Evolutionary conservation across 1,284 basidiomycete genomes (phyloP), one percentile per base, ranked within the genome.

Genomic region (Nidula niveotomentosa): DNA sequence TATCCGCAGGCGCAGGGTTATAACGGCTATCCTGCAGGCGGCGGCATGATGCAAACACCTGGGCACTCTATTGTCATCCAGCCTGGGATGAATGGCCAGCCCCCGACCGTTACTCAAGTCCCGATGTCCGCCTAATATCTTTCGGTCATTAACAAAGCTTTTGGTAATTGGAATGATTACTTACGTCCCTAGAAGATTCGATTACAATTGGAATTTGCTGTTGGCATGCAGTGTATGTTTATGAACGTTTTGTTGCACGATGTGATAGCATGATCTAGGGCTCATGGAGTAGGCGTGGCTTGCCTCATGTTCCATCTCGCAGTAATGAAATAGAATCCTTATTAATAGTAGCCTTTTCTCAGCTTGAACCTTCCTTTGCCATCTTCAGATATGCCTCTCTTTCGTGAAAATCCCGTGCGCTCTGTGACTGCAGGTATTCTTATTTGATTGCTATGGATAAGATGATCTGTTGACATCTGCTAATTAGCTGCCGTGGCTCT

Each of bases 41-140:
- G 61, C 49, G 58, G 69, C 66, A 55, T 67, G 55, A 77, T 78
- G 59, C 79, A 81, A 56, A 69, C 72, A 53, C 81, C 83, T 53
- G 87, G 88, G 13, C 80, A 84, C 61, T 82, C 86, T n/a, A 74
- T 89, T 58, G 73, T 90, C 52, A 84, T 91, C 57, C 87, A 88
- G 60, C 88, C 85, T 44, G 82, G 83, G 52, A 59, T 78, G 51
- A 80, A 82, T 58, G 88, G 88, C 44, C 77, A 75, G 48, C 76
- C 81, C 18, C 75, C 87, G 13, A 77, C 79, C n/a, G 73, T 91
- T 53, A 83, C 81, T 10, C 84, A 86, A 62, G 71, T 89, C 15
- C 84, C 83, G 15, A 74, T 81, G 45, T 59, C 63, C n/a, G 63
- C 63, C 15, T 23, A 23, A 5, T 23, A 23, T 23, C 23, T 23